Evolutionary conservation across 2,329 filamentous ascomycete genomes (phyloP).

Genomic region (Fusarium udum): DNA sequence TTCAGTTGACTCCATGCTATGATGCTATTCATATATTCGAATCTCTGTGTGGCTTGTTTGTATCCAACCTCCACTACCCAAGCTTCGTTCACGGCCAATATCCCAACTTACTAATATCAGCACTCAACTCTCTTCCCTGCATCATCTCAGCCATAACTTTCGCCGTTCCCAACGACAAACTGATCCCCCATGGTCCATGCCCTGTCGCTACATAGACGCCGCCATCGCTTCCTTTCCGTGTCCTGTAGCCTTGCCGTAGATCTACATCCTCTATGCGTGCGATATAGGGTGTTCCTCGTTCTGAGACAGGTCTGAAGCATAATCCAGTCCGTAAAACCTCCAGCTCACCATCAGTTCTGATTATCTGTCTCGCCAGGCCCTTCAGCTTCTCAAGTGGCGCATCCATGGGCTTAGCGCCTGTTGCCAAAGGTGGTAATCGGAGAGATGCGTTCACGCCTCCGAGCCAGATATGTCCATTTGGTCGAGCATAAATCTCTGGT

Average conservation of each 20-base stretch:
- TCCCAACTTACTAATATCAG: constrained; percentile 58
- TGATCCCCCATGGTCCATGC: constrained; percentile 81
- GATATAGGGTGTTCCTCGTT: constrained; percentile 71
- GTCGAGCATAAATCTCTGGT: constrained; percentile 75
- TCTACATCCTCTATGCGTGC: constrained; percentile 63
- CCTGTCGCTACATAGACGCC: constrained; percentile 78
- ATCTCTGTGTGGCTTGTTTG: neutral
- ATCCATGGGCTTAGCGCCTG: constrained; percentile 26
- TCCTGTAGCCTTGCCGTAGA: constrained; percentile 61
- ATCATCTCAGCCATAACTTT: constrained; percentile 77
- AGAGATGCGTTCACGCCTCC: constrained; percentile 75
- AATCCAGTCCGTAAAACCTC: constrained; percentile 71
- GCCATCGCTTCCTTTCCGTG: constrained; percentile 55
- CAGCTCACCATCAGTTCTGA: constrained; percentile 61
- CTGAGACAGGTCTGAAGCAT: constrained; percentile 78
- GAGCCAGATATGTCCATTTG: constrained; percentile 75
- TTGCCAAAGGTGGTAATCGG: constrained; percentile 62
- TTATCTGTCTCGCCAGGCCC: constrained; percentile 57
- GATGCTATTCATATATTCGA: neutral
- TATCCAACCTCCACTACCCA: neutral
- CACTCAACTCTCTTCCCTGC: constrained; percentile 65
- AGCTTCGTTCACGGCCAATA: constrained; percentile 2
- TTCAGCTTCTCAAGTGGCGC: constrained; percentile 59
- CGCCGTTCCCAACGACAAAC: constrained; percentile 72
- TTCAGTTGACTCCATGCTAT: neutral